Conservation (phyloP, 2,329 filamentous ascomycete genomes). For the Rhinocladiella mackenziei region DNA sequence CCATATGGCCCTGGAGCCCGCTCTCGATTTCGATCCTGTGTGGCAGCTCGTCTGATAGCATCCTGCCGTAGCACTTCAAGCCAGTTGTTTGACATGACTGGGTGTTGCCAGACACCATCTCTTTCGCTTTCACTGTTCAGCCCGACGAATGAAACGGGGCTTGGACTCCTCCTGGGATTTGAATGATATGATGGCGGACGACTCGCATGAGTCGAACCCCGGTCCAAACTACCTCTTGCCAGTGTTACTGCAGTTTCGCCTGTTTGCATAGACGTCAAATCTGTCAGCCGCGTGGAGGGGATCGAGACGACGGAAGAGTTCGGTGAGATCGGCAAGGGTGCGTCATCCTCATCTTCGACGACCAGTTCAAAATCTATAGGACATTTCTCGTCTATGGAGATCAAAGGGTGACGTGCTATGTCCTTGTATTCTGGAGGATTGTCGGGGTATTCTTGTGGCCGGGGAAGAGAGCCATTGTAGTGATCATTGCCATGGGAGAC, state of each 20-base stretch:
- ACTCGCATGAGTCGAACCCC: conserved; percentile 10
- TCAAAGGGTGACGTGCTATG: conserved; percentile 7
- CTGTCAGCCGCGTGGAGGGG: conserved; percentile 25
- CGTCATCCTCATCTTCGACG: conserved; percentile 4
- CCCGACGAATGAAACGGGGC: conserved; percentile 25
- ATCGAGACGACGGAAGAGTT: conserved; percentile 25
- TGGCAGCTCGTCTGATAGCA: background rate
- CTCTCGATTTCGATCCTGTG: background rate
- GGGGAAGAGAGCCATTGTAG: conserved; percentile 5
- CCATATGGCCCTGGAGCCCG: no score
- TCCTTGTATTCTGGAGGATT: conserved; percentile 22
- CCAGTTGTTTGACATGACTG: conserved; percentile 22
- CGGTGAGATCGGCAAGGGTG: conserved; percentile 18
- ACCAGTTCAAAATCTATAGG: conserved; percentile 5
- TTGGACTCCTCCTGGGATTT: conserved; percentile 13
- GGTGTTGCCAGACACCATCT: conserved; percentile 48
- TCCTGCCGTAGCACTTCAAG: conserved; percentile 13
- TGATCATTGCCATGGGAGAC: conserved; percentile 2
- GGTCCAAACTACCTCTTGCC: conserved; percentile 13
- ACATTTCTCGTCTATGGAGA: conserved; percentile 19
- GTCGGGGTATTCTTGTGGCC: conserved; percentile 7
- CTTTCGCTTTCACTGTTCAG: conserved; percentile 41
- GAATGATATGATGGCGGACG: conserved; percentile 19
- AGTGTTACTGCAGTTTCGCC: conserved; percentile 15
- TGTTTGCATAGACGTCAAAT: conserved; percentile 22